These are phyloP conservation scores for Colletotrichum tropicale DNA, from an alignment of 2,329 filamentous ascomycete species.

Conservation along the genomic window DNA sequence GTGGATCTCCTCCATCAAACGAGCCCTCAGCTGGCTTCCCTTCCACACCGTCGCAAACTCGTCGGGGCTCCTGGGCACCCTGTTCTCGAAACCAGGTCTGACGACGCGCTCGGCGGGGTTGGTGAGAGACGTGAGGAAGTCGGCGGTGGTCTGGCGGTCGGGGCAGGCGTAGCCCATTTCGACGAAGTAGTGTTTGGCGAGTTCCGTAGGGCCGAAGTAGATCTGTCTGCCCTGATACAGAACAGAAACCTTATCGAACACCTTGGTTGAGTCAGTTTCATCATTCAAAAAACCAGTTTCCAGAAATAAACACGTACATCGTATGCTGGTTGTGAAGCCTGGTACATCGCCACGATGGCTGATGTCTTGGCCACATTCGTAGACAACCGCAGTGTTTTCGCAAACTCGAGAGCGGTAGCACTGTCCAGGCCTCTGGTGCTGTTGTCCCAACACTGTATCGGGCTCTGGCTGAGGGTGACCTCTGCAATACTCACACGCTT, in stretches of 20 bases:
- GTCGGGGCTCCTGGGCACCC: slow-evolving; percentile 38
- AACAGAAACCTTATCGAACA: slow-evolving; percentile 71
- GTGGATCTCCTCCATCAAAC: neutral
- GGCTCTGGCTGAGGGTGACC: slow-evolving; percentile 52
- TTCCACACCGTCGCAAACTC: slow-evolving; percentile 43
- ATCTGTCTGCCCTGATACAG: slow-evolving; percentile 72
- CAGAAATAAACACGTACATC: slow-evolving; percentile 56
- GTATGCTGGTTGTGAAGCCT: slow-evolving; percentile 51
- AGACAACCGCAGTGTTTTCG: slow-evolving; percentile 60
- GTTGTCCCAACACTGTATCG: slow-evolving; percentile 72
- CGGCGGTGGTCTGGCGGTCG: slow-evolving; percentile 65
- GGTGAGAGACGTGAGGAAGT: slow-evolving; percentile 69
- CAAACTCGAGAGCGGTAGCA: slow-evolving; percentile 66
- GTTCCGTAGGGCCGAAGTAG: slow-evolving; percentile 36
- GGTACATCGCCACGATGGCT: slow-evolving; percentile 66
- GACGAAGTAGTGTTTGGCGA: slow-evolving; percentile 29
- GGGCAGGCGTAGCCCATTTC: slow-evolving; percentile 61
- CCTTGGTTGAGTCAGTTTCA: slow-evolving; percentile 56
- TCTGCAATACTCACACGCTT: slow-evolving; percentile 75
- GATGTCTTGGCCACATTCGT: slow-evolving; percentile 61
- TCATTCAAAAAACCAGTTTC: slow-evolving; percentile 60
- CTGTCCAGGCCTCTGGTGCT: slow-evolving; percentile 66
- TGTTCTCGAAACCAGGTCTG: slow-evolving; percentile 35
- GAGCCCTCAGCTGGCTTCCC: slow-evolving; percentile 8
- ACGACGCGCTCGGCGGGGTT: slow-evolving; percentile 37